Evolutionary conservation across 2,329 filamentous ascomycete species (phyloP), one percentile per base, ranked within the genome.

Genomic region (Fusarium sp.): DNA sequence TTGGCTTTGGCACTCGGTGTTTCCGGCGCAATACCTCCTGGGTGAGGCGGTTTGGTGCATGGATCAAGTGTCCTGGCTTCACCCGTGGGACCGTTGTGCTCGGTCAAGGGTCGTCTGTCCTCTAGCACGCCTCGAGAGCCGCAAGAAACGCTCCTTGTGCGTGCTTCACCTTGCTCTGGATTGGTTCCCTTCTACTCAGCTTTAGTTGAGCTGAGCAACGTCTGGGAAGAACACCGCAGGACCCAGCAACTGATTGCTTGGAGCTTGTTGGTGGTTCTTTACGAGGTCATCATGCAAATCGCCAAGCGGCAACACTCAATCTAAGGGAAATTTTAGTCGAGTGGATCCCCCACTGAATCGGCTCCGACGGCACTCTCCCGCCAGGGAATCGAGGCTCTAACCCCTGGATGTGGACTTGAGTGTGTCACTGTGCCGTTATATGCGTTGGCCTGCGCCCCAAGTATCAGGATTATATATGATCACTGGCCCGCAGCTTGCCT

Each of bases 261-360:
- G 54, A 12, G 18, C 55, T 48, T 59, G 48, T 39, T 59, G 47
- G 51, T 68, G 60, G 68, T 61, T 68, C 65, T 65, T 50, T 64
- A 54, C 63, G 55, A 69, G 66, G 68, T 69, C 68, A 72, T 73
- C 65, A 74, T 77, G 70, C 69, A 74, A 62, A 74, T 77, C 68
- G 76, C 76, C 77, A 77, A 78, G 77, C 73, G 76, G 77, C 75
- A 75, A 75, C 64, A 74, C 68, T 74, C 72, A 74, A 75, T 74
- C 72, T 70, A 58, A 72, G 62, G 73, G 70, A 72, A 76, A 75
- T 71, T 74, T 69, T 72, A 75, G 74, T 75, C 66, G 65, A 73
- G 75, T 73, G 75, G 75, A 72, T 66, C 72, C 62, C 71, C 72
- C 64, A 75, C 73, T 73, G 65, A 65, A 75, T 75, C 73, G 73